Evolutionary conservation across 352 stramenopile genomes (phyloP).

Genomic region (Phytophthora podocarpi): DNA sequence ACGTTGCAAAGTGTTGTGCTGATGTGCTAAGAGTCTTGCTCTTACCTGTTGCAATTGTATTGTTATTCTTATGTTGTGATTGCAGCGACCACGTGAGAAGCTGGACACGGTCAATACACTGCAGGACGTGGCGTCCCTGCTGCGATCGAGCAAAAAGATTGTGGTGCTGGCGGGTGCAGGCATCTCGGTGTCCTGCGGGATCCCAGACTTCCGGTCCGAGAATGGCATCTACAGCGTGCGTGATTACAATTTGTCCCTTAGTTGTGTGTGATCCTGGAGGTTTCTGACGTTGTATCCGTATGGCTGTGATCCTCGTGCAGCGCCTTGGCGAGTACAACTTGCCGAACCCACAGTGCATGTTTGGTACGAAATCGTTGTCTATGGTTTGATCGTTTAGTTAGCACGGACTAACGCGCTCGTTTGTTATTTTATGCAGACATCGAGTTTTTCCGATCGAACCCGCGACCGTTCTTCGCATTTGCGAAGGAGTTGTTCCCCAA

Average conservation of each 20-base stretch:
- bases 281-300: constrained; percentile 5
- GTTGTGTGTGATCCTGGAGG: background rate
- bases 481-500: constrained; percentile 89
- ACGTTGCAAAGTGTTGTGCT: constrained; percentile 12
- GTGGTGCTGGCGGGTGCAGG: constrained; percentile 94
- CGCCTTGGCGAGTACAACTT: constrained; percentile 82
- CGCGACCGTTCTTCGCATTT: constrained; percentile 97
- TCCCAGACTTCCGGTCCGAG: constrained; percentile 98
- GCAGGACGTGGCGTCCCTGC: constrained; percentile 75
- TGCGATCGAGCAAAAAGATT: constrained; percentile 87
- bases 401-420: constrained; percentile 45
- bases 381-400: background rate
- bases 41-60: background rate
- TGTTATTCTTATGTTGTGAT: constrained; percentile 2
- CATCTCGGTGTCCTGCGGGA: constrained; percentile 97
- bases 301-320: constrained; percentile 29
- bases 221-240: constrained; percentile 91
- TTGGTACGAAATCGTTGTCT: constrained; percentile 44
- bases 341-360: constrained; percentile 88
- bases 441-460: constrained; percentile 97
- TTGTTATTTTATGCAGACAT: constrained; percentile 76
- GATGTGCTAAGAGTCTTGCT: background rate
- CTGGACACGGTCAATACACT: constrained; percentile 64
- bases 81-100: constrained; percentile 48
- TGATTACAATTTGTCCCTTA: constrained; percentile 8